A percentile compares a stretch with the other conserved stretches of the same genome.
Conservation (phyloP, 306 rosid genomes). For the Dalbergia cochinchinensis region DNA sequence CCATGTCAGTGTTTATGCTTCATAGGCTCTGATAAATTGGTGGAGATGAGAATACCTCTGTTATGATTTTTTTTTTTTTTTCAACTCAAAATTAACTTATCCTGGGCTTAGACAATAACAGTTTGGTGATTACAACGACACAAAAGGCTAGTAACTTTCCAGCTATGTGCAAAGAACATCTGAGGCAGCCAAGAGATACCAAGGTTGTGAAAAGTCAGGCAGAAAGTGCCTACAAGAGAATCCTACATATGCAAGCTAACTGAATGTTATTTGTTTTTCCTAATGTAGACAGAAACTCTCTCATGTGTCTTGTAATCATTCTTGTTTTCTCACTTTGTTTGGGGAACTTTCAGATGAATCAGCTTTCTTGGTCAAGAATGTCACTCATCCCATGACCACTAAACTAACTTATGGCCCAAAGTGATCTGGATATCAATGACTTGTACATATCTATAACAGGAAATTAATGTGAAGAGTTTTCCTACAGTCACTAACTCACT, state of each 20-base stretch:
- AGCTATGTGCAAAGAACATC: background rate
- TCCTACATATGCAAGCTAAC: background rate
- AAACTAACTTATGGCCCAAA: background rate
- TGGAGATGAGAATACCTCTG: too few species aligned
- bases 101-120: background rate
- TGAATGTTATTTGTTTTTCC: too few species aligned
- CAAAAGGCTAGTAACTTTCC: background rate
- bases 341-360: background rate
- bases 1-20: too few species aligned
- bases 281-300: too few species aligned
- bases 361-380: background rate
- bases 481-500: background rate
- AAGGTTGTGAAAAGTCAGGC: background rate
- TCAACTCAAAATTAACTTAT: too few species aligned
- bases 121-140: background rate
- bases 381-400: background rate
- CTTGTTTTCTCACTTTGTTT: background rate
- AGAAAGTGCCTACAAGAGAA: too few species aligned
- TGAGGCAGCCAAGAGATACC: constrained; percentile 1
- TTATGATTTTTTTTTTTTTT: too few species aligned
- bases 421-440: background rate
- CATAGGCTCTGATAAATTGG: too few species aligned
- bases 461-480: background rate
- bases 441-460: background rate
- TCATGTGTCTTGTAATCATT: background rate